A percentile compares a stretch with the other conserved stretches of the same genome.
Conservation (phyloP, 257 asterid genomes). For the Nemophila menziesii region DNA sequence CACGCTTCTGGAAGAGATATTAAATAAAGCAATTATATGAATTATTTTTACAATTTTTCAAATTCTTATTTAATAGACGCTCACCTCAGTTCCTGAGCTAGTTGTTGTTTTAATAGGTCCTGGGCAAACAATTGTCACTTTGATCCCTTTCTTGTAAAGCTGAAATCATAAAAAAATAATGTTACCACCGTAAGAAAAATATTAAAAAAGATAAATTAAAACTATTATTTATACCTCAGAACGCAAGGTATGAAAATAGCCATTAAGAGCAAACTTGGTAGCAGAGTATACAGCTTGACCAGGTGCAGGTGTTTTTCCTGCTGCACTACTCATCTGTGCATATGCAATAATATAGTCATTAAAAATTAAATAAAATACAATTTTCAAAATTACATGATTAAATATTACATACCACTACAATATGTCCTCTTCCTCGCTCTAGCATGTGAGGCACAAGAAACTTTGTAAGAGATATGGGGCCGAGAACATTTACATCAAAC, state of each 20-base stretch:
- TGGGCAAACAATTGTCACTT: slow-evolving; percentile 89
- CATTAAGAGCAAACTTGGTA: slow-evolving; percentile 80
- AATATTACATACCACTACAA: slow-evolving; percentile 71
- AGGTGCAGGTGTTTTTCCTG: slow-evolving; percentile 92
- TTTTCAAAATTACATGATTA: background rate
- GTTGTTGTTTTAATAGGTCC: slow-evolving; percentile 70
- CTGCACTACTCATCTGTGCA: slow-evolving; percentile 99
- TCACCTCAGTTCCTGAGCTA: slow-evolving; percentile 43
- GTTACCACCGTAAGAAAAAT: slow-evolving; percentile 6
- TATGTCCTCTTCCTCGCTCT: slow-evolving; percentile 88
- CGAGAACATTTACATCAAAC: slow-evolving; percentile 74
- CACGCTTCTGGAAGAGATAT: slow-evolving; percentile 50
- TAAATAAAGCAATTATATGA: background rate
- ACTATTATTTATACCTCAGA: slow-evolving; percentile 55
- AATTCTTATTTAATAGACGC: no score
- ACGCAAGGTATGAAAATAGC: slow-evolving; percentile 86
- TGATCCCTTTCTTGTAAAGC: slow-evolving; percentile 76
- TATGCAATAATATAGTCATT: slow-evolving; percentile 9
- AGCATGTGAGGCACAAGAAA: slow-evolving; percentile 72
- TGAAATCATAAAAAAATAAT: slow-evolving; percentile 22
- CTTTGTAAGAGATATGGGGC: slow-evolving; percentile 81
- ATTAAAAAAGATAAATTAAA: background rate
- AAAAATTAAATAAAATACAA: slow-evolving; percentile 3
- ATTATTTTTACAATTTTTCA: background rate
- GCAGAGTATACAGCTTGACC: slow-evolving; percentile 95